Evolutionary conservation across 257 asterid species (phyloP).

Genomic region (Voacanga thouarsii): DNA sequence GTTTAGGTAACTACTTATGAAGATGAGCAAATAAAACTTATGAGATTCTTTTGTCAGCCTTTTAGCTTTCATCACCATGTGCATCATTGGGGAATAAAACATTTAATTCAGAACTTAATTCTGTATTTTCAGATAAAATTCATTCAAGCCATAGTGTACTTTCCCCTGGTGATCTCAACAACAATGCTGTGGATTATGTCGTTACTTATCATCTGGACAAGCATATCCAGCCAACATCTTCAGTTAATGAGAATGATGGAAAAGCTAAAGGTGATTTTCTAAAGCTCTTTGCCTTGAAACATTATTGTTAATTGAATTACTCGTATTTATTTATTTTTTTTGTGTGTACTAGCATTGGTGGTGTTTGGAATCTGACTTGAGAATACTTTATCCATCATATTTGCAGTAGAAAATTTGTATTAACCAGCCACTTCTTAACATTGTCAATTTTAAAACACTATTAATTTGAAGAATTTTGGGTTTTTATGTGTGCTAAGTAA

Average conservation of each 20-base stretch:
- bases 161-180: slow-evolving; percentile 27
- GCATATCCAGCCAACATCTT: slow-evolving; percentile 21
- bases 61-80: background rate
- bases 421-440: slow-evolving; percentile 5
- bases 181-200: slow-evolving; percentile 25
- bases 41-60: background rate
- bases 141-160: background rate
- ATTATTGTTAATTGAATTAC: background rate
- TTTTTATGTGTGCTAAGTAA: background rate
- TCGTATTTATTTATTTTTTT: too few species aligned
- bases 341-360: background rate
- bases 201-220: slow-evolving; percentile 20
- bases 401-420: background rate
- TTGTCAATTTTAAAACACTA: background rate
- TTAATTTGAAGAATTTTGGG: background rate
- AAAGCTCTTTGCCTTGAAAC: background rate
- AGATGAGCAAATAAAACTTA: background rate
- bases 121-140: slow-evolving; percentile 15
- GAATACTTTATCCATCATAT: background rate
- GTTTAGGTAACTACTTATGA: background rate
- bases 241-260: slow-evolving; percentile 22
- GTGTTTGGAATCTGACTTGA: background rate
- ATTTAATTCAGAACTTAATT: background rate
- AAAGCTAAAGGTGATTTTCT: slow-evolving; percentile 39
- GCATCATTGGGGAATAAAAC: background rate